Conservation (phyloP, 1,139 yeast species). For the Nakaseomyces delphensis region DNA sequence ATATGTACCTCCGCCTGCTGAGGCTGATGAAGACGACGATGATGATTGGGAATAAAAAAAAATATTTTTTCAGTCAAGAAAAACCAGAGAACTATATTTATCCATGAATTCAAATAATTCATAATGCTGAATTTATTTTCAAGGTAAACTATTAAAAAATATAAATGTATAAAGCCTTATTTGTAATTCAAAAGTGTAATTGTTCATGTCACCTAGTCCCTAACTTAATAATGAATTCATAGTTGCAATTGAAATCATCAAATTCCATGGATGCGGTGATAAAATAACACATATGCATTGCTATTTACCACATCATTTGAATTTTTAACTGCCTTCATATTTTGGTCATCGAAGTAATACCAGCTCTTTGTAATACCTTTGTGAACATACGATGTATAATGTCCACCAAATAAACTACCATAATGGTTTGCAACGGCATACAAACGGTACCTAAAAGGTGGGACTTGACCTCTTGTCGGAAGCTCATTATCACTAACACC, state of each 20-base stretch:
- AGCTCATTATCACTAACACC: constrained; percentile 32
- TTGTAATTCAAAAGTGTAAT: background rate
- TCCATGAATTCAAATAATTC: too few species aligned
- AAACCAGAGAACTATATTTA: background rate
- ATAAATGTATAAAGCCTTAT: too few species aligned
- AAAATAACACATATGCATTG: constrained; percentile 75
- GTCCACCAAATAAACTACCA: constrained; percentile 78
- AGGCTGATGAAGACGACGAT: constrained; percentile 13
- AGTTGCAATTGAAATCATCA: background rate
- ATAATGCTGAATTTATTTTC: background rate
- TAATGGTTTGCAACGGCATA: constrained; percentile 80
- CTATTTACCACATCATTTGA: constrained; percentile 25
- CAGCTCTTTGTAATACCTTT: constrained; percentile 42
- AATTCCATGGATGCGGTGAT: constrained; percentile 27
- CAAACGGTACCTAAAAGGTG: constrained; percentile 68
- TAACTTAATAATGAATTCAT: too few species aligned
- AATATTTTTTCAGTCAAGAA: background rate
- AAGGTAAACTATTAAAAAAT: background rate
- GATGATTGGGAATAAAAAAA: constrained; percentile 13
- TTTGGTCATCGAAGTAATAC: constrained; percentile 28
- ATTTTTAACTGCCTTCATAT: constrained; percentile 19
- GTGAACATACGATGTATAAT: constrained; percentile 75
- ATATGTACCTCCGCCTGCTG: constrained; percentile 12
- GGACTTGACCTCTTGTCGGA: constrained; percentile 61
- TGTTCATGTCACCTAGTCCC: too few species aligned